Base-by-base conservation (phyloP, 1,139 yeast species). In the Debaryomyces coudertii region DNA sequence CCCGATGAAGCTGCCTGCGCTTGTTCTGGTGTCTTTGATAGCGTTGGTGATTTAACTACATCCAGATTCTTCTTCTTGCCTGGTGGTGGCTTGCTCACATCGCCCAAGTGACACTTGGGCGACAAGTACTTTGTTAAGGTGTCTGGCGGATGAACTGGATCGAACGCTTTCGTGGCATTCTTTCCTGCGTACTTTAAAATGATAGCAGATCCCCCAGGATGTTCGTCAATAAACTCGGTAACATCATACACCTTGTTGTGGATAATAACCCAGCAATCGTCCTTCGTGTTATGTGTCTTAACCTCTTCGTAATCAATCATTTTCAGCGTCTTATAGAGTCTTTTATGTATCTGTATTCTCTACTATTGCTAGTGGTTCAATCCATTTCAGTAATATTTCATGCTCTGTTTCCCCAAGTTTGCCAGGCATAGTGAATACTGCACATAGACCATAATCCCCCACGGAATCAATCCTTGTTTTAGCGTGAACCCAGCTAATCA, bases 101-200 rank as follows among this genome's bases (percentile, higher is more conserved):
- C 69, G 2, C 77, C 77, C 49, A 57, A 53, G 49, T 68, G 74
- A 39, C 56, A 59, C 46, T 69, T 55, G 12, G 58, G 54, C 1
- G 61, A 59, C 55, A 75, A 66, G 49, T 74, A 73, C 56, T 72
- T 74, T 16, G 58, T 81, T 41, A 90, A 71, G 7, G 90, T 86
- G 55, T 87, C 93, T 12, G 85, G 79, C 0, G 96, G 95, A 65
- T 92, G 99, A 47, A 92, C 77, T 7, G 95, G 95, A 50, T 78
- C 82, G 59, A 80, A 80, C 9, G 76, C 82, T 54, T 77, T 78
- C 29, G 85, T 78, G n/a, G 83, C 83, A 54, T 80, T 84, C 47
- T 75, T 69, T 1, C 85, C 85, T 7, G 83, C 84, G 52, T 76
- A 77, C 54, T 76, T 76, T 50, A 79, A 59, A 38, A 80, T 77